phyloP scores from a whole-genome alignment of 2,329 filamentous ascomycete genomes.

The Ceratocystis huliohia region DNA sequence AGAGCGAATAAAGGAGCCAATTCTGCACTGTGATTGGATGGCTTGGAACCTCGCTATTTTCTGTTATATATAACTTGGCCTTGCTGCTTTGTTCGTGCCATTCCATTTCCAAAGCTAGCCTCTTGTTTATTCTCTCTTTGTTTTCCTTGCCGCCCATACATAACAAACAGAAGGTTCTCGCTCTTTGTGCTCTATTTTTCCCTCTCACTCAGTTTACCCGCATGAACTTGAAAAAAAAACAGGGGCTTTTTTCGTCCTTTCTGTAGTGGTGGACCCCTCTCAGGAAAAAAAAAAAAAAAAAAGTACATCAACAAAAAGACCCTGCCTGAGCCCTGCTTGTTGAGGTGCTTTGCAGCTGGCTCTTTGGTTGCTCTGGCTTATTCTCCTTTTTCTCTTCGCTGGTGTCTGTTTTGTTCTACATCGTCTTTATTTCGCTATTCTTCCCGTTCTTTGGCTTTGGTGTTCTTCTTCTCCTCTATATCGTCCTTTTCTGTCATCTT shows the following conservation, averaged over 20 bases:
- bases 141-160: constrained; percentile 4
- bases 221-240: not conserved
- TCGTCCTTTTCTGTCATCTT: not conserved
- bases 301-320: constrained; percentile 8
- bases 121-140: not conserved
- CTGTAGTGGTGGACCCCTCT: not conserved
- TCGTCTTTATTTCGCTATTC: constrained; percentile 3
- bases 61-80: no score
- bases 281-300: constrained; percentile 9
- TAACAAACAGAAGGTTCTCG: not conserved
- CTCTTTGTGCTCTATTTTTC: not conserved
- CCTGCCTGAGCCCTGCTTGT: constrained; percentile 8
- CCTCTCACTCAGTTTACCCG: not conserved
- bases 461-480: not conserved
- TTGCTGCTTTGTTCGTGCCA: not conserved
- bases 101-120: constrained; percentile 3
- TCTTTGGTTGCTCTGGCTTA: not conserved
- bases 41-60: not conserved
- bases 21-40: not conserved
- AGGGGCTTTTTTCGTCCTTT: not conserved
- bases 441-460: not conserved
- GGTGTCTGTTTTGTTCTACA: not conserved
- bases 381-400: constrained; percentile 4
- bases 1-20: constrained; percentile 1
- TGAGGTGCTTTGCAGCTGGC: not conserved